phyloP scores from a whole-genome alignment of 805 yeast species.

The Kluyveromyces dobzhanskii region DNA sequence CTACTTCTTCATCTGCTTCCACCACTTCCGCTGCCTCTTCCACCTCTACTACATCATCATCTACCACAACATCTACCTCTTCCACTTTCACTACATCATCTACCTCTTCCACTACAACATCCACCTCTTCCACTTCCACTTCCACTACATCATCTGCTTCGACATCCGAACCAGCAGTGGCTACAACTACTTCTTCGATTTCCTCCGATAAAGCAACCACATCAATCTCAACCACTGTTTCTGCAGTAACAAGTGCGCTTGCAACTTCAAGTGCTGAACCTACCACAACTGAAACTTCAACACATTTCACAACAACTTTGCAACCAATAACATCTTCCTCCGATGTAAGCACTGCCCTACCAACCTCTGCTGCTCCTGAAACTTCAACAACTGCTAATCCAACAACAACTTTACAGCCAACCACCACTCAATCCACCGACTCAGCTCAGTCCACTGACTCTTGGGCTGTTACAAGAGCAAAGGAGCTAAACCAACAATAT shows the following conservation, averaged over 20 bases:
- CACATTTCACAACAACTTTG: constrained; percentile 3
- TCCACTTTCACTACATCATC: constrained; percentile 10
- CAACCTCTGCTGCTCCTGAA: constrained; percentile 6
- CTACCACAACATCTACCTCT: neutral
- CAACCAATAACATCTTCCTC: constrained; percentile 7
- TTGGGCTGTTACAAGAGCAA: constrained; percentile 34
- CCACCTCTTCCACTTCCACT: constrained; percentile 1
- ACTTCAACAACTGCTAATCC: constrained; percentile 3
- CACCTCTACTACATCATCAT: constrained; percentile 3
- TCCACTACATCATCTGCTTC: constrained; percentile 2
- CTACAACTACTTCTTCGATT: too few species aligned
- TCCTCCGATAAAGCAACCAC: too few species aligned
- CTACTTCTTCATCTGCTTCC: constrained; percentile 12
- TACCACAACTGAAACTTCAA: constrained; percentile 5
- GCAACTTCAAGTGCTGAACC: neutral
- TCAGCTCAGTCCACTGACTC: constrained; percentile 18
- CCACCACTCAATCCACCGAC: constrained; percentile 8
- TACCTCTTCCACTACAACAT: constrained; percentile 4
- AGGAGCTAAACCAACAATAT: constrained; percentile 38
- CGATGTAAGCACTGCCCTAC: constrained; percentile 2
- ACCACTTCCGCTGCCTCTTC: constrained; percentile 14
- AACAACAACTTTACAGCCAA: constrained; percentile 6
- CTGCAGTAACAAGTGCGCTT: too few species aligned
- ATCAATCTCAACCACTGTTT: too few species aligned
- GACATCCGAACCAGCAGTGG: neutral